phyloP scores from a whole-genome alignment of 768 basidiomycete genomes.

The Phlegmacium glaucopus region DNA sequence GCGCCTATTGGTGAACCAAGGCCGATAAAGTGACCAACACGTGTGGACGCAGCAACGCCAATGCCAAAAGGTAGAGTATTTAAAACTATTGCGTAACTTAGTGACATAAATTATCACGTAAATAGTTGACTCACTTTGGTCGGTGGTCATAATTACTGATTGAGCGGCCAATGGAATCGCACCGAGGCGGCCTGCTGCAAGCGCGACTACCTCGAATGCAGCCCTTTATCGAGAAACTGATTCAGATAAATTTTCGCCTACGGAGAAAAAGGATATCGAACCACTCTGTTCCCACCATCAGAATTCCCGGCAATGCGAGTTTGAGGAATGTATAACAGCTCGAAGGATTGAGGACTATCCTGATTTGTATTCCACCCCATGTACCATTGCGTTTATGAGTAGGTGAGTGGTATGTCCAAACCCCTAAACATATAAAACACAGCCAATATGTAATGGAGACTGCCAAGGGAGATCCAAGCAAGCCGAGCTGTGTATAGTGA shows the following conservation, averaged over 20 bases:
- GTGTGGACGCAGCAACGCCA: slow-evolving; percentile 69
- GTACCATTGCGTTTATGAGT: slow-evolving; percentile 53
- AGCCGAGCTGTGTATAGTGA: slow-evolving; percentile 57
- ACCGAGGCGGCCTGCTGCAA: slow-evolving; percentile 72
- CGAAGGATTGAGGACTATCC: slow-evolving; percentile 38
- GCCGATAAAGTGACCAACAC: slow-evolving; percentile 73
- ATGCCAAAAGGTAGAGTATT: slow-evolving; percentile 78
- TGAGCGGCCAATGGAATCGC: slow-evolving; percentile 69
- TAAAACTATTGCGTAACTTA: slow-evolving; percentile 39
- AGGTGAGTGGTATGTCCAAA: slow-evolving; percentile 48
- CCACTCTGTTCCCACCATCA: slow-evolving; percentile 84
- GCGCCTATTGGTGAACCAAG: slow-evolving; percentile 48
- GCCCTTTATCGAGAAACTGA: slow-evolving; percentile 43
- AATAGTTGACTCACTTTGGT: slow-evolving; percentile 50
- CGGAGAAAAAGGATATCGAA: slow-evolving; percentile 23
- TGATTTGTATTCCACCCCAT: slow-evolving; percentile 58
- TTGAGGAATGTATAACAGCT: slow-evolving; percentile 58
- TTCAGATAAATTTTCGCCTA: neutral
- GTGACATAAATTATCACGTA: neutral
- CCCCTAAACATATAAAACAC: slow-evolving; percentile 52
- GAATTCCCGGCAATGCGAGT: slow-evolving; percentile 71
- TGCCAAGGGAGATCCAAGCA: slow-evolving; percentile 66
- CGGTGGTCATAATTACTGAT: slow-evolving; percentile 77
- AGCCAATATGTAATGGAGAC: slow-evolving; percentile 70
- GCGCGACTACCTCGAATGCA: slow-evolving; percentile 78